A percentile compares a stretch with the other conserved stretches of the same genome.
Conservation (phyloP, 352 stramenopile genomes). For the Nothophytophthora sp. region DNA sequence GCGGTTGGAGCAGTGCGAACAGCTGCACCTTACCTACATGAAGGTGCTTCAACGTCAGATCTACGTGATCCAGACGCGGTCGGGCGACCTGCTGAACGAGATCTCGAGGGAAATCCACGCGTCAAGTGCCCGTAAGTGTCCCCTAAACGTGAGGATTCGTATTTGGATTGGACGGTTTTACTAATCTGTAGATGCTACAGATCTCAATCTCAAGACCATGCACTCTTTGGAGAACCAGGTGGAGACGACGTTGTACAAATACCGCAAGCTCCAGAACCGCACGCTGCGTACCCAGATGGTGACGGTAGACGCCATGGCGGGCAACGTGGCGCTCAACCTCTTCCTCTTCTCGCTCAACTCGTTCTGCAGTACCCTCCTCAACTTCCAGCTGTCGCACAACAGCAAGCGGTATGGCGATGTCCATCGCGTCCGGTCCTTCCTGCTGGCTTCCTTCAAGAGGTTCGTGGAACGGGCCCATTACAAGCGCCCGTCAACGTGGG, state of each 20-base stretch:
- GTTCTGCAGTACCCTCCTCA: constrained; percentile 70
- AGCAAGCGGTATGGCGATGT: constrained; percentile 44
- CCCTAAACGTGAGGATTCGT: not conserved
- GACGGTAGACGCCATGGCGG: constrained; percentile 55
- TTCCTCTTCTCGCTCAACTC: constrained; percentile 81
- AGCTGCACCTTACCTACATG: constrained; percentile 64
- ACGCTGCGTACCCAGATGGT: constrained; percentile 47
- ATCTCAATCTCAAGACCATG: constrained; percentile 50
- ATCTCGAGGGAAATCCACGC: constrained; percentile 59
- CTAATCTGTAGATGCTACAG: constrained; percentile 12
- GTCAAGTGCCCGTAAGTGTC: constrained; percentile 38
- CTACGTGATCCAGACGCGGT: constrained; percentile 71
- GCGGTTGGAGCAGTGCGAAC: constrained; percentile 61
- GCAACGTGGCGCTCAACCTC: constrained; percentile 73
- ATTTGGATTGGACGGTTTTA: not conserved
- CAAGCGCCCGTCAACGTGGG: constrained; percentile 31
- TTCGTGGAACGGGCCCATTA: constrained; percentile 57
- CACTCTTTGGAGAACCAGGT: constrained; percentile 54
- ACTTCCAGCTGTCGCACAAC: constrained; percentile 63
- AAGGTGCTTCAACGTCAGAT: constrained; percentile 67
- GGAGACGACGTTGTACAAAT: constrained; percentile 57
- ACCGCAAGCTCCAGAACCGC: constrained; percentile 54
- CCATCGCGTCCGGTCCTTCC: constrained; percentile 48
- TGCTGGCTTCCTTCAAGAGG: constrained; percentile 33
- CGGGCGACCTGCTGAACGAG: constrained; percentile 56